These are phyloP conservation scores for Thamnidium elegans DNA, from an alignment of 192 early-diverging fungal species.

Conservation along the genomic window DNA sequence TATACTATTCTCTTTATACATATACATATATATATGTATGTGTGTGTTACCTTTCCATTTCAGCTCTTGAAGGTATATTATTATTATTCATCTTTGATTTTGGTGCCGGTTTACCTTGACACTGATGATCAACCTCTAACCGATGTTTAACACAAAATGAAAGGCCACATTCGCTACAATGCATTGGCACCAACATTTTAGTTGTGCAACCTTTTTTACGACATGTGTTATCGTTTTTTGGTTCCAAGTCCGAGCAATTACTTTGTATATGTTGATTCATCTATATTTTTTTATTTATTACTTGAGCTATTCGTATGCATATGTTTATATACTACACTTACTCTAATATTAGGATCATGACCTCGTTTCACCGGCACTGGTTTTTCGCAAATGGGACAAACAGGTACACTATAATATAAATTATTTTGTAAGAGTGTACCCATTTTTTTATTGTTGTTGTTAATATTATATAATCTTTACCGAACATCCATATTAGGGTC, in stretches of 20 bases:
- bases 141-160: conserved; percentile 82
- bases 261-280: conserved; percentile 66
- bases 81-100: background rate
- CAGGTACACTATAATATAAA: conserved; percentile 60
- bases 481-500: conserved; percentile 56
- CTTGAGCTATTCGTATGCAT: no score
- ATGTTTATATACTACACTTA: conserved; percentile 1
- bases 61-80: background rate
- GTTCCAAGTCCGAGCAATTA: conserved; percentile 52
- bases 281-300: no score
- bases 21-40: no score
- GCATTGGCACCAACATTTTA: conserved; percentile 62
- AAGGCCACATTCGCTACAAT: conserved; percentile 61
- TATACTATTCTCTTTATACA: no score
- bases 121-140: conserved; percentile 69
- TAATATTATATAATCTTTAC: conserved; percentile 21
- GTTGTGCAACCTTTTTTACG: conserved; percentile 59
- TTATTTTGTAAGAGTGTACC: no score
- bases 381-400: conserved; percentile 72
- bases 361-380: conserved; percentile 69
- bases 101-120: conserved; percentile 30
- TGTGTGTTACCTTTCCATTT: conserved; percentile 16
- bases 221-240: conserved; percentile 58
- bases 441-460: background rate
- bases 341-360: conserved; percentile 70